Evolutionary conservation across 768 basidiomycete species (phyloP), one percentile per base, ranked within the genome.

Genomic region (Chalciporus sphaerocephalus): DNA sequence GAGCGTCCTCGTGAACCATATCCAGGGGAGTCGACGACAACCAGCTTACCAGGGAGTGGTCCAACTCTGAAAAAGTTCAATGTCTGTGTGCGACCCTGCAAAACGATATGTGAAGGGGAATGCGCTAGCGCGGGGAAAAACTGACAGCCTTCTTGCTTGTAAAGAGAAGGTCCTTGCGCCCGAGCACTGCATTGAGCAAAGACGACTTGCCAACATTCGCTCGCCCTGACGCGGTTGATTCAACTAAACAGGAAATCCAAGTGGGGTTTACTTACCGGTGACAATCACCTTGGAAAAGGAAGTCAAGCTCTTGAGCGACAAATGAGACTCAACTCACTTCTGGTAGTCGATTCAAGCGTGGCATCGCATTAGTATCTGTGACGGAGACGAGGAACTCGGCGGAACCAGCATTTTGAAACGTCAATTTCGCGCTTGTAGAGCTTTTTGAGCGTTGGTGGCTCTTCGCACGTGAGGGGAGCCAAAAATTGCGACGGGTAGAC

Each of bases 201-300:
- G 82, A 76, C 1, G 86, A 88, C 61, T 90, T 90, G 21, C 87
- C 87, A 18, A 73, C 80, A 56, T 90, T 90, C 3, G 87, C 86
- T 48, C 87, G 81, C 16, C 87, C 87, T 85, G 47, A 16, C 35
- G 42, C 15, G 32, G 2, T 18, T 20, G 25, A 10, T 33, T 34
- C 13, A 13, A 27, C 23, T 37, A 16, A 38, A 34, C 3, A 21
- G n/a, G 30, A 33, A 15, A n/a, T 9, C 4, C 20, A 22, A 30
- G 30, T 17, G 10, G 36, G 12, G n/a, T 9, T 4, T 36, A 21
- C 57, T 51, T 37, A 64, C 61, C 61, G 1, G 62, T 64, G 4
- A 64, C 62, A 21, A 62, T 40, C 2, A 62, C 46, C 61, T 62
- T 56, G 28, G 11, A 33, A 12, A 1, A 35, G 13, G 23, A 42